Base-by-base conservation (phyloP, 2,329 filamentous ascomycete genomes). In the Aureobasidium sp. region DNA sequence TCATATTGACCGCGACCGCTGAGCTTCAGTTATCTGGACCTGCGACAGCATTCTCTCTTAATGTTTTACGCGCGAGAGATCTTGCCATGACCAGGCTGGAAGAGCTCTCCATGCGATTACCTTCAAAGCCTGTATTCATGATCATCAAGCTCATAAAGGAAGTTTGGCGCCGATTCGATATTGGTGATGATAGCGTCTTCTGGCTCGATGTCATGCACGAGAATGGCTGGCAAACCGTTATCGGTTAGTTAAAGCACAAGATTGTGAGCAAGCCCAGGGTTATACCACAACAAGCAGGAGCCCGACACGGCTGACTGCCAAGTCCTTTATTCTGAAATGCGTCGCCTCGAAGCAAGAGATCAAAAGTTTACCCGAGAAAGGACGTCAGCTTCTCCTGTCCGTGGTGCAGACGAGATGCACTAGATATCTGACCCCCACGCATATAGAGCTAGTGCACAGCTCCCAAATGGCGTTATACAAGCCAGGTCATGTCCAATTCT, bases 171-270 rank as follows among this genome's bases (percentile, higher is more conserved):
- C 71, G 77, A 58, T 76, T 81, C 66, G 81, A 84, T 65, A 73
- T 73, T 8, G 79, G 79, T 1, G 72, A 76, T 14, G 74, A 78
- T n/a, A 74, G 79, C 36, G 73, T 77, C 3, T 83, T 82, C 67
- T 84, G 81, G 81, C 76, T 83, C 64, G 81, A 84, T 68, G 76
- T 84, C 5, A 82, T 83, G 79, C 79, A 81, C 64, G 78, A 82
- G 68, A 82, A 80, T 62, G 79, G 80, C 9, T 83, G 80, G 79
- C 78, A 83, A 67, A 83, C 81, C 9, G 77, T 82, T 30, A 80
- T 82, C 76, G 80, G 77, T 29, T 79, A 37, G n/a, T 42, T 1
- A 13, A 10, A 49, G 30, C 47, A 49, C 10, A 49, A 4, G 7
- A 4, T 11, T 21, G 29, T 9, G 6, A 13, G 25, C 8, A 29